A percentile compares a stretch with the other conserved stretches of the same genome.
Conservation (phyloP, 2,329 filamentous ascomycete species). For the Trichoderma koningiopsis region DNA sequence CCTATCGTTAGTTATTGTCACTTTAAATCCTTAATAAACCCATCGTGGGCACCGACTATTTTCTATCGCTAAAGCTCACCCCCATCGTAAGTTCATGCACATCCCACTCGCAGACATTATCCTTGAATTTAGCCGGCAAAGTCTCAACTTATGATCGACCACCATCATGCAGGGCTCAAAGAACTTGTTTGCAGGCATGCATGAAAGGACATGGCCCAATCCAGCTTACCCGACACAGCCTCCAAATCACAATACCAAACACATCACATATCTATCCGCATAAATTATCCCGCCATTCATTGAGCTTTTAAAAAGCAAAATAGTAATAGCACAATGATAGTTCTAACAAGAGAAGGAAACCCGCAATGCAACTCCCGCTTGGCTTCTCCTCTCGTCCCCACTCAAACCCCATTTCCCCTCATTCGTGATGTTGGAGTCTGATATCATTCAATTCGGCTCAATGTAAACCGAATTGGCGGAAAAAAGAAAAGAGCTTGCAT, state of each 20-base stretch:
- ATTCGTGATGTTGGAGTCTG: slow-evolving; percentile 16
- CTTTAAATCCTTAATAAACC: neutral
- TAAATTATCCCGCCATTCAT: slow-evolving; percentile 1
- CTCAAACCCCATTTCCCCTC: slow-evolving; percentile 21
- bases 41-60: neutral
- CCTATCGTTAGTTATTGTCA: neutral
- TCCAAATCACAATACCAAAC: neutral
- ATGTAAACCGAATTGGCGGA: neutral
- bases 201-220: neutral
- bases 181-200: neutral
- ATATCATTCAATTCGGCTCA: slow-evolving; percentile 24
- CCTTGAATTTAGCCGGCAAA: slow-evolving; percentile 22
- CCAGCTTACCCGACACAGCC: neutral
- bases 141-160: slow-evolving; percentile 2
- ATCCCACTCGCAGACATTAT: neutral
- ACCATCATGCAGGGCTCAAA: slow-evolving; percentile 10
- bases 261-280: neutral
- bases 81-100: neutral
- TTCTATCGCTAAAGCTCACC: neutral
- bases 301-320: neutral
- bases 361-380: neutral
- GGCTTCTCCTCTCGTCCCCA: slow-evolving; percentile 15
- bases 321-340: no score
- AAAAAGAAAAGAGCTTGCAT: slow-evolving; percentile 2
- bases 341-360: no score